These are phyloP conservation scores for Spathaspora passalidarum DNA, from an alignment of 805 yeast genomes.

Conservation along the genomic window DNA sequence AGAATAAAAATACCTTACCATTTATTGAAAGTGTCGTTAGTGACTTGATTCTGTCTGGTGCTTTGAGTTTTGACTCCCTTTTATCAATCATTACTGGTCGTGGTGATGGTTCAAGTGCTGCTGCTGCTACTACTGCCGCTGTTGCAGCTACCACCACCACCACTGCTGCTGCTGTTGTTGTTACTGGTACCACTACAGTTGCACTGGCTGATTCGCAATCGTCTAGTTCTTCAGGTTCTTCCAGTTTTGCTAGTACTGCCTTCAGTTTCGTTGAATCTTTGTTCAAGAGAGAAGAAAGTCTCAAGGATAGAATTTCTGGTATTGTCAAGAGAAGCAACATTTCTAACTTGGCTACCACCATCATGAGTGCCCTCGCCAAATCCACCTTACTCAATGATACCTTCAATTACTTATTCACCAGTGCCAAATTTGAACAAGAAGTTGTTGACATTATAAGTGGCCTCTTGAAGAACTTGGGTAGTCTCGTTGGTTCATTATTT, in stretches of 20 bases:
- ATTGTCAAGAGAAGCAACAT: conserved; percentile 22
- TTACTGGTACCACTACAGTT: neutral
- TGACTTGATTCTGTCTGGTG: conserved; percentile 10
- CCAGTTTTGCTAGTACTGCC: conserved; percentile 1
- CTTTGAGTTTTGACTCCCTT: conserved; percentile 1
- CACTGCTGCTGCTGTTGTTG: neutral
- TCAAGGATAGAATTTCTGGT: neutral
- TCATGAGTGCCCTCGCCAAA: conserved; percentile 23
- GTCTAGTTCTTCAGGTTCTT: neutral
- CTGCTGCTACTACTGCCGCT: neutral
- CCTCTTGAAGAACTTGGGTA: conserved; percentile 19
- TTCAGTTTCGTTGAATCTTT: conserved; percentile 1
- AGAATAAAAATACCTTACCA: conserved; percentile 22
- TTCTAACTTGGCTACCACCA: conserved; percentile 26
- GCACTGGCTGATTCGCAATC: neutral
- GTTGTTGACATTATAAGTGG: conserved; percentile 22
- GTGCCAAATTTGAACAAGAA: conserved; percentile 22
- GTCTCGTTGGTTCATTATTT: conserved; percentile 12
- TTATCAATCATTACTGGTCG: neutral
- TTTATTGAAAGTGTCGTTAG: conserved; percentile 18
- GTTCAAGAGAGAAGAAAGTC: conserved; percentile 5
- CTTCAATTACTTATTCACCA: conserved; percentile 18
- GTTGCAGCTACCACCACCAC: conserved; percentile 2
- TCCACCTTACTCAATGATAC: conserved; percentile 26
- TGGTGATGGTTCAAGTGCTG: conserved; percentile 1